These are phyloP conservation scores for Nannochloropsis salina DNA, from an alignment of 108 stramenopile species.

Conservation along the genomic window DNA sequence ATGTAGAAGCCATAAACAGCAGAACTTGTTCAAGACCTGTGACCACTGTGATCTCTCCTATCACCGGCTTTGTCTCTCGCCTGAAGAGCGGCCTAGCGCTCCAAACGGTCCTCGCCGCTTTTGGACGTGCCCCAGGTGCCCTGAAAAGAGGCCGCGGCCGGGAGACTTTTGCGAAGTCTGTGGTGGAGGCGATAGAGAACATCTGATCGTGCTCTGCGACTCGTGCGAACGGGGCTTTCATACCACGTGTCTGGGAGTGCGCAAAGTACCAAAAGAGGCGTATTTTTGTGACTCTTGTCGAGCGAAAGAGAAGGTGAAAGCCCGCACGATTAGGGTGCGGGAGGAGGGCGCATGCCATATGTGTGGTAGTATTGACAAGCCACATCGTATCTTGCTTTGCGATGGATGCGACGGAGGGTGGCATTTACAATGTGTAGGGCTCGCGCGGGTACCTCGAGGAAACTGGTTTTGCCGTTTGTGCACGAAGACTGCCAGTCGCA, in stretches of 20 bases:
- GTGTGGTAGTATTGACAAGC: neutral
- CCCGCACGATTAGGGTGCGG: neutral
- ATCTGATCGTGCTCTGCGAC: constrained; percentile 17
- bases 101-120: neutral
- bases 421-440: constrained; percentile 1
- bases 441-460: neutral
- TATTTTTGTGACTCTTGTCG: neutral
- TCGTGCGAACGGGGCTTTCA: neutral
- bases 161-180: neutral
- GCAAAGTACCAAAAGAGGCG: constrained; percentile 1
- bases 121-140: neutral
- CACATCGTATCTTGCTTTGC: neutral
- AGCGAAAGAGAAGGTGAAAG: neutral
- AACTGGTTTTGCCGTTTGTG: neutral
- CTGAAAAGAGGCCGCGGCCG: neutral
- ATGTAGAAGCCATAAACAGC: neutral
- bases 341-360: neutral
- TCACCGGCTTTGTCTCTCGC: constrained; percentile 4
- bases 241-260: neutral
- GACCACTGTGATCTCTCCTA: neutral
- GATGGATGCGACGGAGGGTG: constrained; percentile 19
- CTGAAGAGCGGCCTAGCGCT: neutral
- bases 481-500: neutral
- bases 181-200: neutral
- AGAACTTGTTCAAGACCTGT: constrained; percentile 4